Evolutionary conservation across 768 basidiomycete species (phyloP), one percentile per base, ranked within the genome.

Genomic region (Podaxis sp.): DNA sequence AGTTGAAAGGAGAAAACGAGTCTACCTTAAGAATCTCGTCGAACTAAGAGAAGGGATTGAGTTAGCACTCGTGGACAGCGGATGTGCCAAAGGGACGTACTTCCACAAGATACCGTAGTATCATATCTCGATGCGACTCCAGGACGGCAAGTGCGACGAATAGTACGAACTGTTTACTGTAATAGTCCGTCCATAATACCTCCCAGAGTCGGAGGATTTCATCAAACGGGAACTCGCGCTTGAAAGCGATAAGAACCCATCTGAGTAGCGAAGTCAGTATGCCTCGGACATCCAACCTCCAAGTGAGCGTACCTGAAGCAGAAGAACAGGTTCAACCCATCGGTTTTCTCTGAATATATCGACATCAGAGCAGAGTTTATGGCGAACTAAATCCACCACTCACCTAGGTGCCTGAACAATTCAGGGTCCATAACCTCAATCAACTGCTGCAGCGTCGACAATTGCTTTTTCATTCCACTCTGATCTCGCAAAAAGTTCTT

Each of bases 391-490:
- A 46, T 46, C 19, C 19, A 19, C 17, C 17, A 53, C 55, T 52
- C 64, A 92, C 92, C 91, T 58, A 98, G 75, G 75, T 98, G 96
- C 47, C 89, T 86, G 73, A 96, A 97, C 22, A 99, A 75, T 70
- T 98, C 93, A 1, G 96, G 95, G 70, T 99, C 97, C 93, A 98
- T 96, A 36, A 96, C 83, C 38, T 85, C 83, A 43, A 98, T 91
- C 13, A 99, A 76, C 68, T 96, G 89, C 69, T 98, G 97, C 19
- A 99, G 77, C 7, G 91, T 92, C 27, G 86, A 83, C 25, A 99
- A 75, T 70, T 98, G 95, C 64, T 89, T 88, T 82, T 94, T 96
- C 97, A 99, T 99, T 3, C 97, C 97, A 63, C 91, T 93, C 72
- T 99, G 97, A 70, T 99, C 97, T 5, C 94, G 86, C 41, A 94